Base-by-base conservation (phyloP, 257 asterid genomes). In the Salvia hispanica region DNA sequence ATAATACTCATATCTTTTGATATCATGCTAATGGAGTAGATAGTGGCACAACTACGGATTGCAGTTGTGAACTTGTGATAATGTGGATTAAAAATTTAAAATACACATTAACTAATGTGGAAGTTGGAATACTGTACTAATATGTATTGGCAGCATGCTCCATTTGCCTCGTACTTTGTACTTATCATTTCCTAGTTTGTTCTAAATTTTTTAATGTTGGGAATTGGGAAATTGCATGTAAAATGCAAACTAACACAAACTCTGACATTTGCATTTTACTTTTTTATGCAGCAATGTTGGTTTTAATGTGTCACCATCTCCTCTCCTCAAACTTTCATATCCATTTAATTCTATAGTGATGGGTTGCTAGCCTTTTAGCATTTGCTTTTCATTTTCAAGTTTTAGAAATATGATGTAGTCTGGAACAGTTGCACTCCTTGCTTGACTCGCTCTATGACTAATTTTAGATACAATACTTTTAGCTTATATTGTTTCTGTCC, bases 381-480 rank as follows among this genome's bases (percentile, higher is more conserved):
- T 14, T 34, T 37, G 36, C 72, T 62, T 33, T 43, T 42, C 62
- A 46, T 42, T 71, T 64, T 51, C 44, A n/a, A 36, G 58, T 16
- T 34, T 72, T 50, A 50, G 33, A 34, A 18, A 47, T 37, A 2
- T 42, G 31, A 75, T 48, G 14, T 21, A 66, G 64, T 43, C 62
- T 55, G 1, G 31, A 25, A 2, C 31, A 25, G 31, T 25, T 59
- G 54, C 58, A 12, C 50, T 71, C 40, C 59, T 54, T 34, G 36
- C 64, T 54, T 33, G 42, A 44, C 36, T 46, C 13, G 10, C 52
- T 14, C 56, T 13, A 9, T 51, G 10, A 47, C 67, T 9, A 11
- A 65, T 44, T 53, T 74, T 64, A n/a, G 45, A 36, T 31, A 40
- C 57, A 70, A n/a, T 34, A 51, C 47, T 9, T 47, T 60, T 64